Conservation (phyloP, 305 asterid genomes). For the Fraxinus velutina region DNA sequence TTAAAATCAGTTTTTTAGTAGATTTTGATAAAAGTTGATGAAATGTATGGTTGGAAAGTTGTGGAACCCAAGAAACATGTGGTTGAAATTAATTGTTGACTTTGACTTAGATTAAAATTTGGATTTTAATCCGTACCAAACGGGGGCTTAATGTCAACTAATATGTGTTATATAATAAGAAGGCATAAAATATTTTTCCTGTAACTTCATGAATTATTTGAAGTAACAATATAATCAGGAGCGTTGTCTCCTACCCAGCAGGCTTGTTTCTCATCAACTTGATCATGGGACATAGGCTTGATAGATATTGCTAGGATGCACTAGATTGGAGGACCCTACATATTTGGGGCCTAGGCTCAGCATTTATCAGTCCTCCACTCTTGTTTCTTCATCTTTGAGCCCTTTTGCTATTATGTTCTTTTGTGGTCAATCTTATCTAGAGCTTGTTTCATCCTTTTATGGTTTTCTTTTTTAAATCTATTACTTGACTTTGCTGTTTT, state of each 20-base stretch:
- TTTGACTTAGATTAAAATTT: neutral
- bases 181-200: neutral
- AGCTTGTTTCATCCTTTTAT: slow-evolving; percentile 9
- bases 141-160: neutral
- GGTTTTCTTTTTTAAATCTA: neutral
- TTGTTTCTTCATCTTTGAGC: slow-evolving; percentile 5
- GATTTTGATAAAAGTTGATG: neutral
- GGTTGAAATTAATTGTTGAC: neutral
- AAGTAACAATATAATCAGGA: neutral
- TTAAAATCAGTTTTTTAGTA: neutral
- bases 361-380: neutral
- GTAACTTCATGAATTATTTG: slow-evolving; percentile 4
- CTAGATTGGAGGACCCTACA: neutral
- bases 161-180: neutral
- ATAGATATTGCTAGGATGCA: neutral
- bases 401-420: neutral
- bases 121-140: neutral
- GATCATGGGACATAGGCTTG: neutral
- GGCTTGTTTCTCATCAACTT: neutral
- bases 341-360: slow-evolving; percentile 1
- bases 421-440: neutral
- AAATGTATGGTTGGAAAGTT: neutral
- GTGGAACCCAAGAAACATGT: neutral
- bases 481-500: neutral
- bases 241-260: neutral